A percentile compares a stretch with the other conserved stretches of the same genome.
Conservation (phyloP, 2,329 filamentous ascomycete species). For the Botryotinia convoluta region DNA sequence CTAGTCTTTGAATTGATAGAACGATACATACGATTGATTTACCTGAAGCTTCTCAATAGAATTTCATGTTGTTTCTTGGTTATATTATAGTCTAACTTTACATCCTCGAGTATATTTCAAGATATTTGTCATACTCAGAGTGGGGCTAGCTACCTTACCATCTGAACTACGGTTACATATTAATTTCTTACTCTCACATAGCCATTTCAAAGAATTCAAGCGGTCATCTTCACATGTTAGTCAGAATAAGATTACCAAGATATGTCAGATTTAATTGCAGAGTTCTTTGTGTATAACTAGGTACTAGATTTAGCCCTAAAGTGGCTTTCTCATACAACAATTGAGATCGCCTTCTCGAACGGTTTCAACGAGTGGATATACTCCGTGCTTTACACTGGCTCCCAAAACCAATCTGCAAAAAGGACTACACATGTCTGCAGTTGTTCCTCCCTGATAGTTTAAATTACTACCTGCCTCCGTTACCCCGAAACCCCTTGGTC, state of each 20-base stretch:
- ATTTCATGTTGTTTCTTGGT: background rate
- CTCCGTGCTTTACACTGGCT: background rate
- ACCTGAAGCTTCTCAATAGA: background rate
- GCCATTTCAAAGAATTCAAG: background rate
- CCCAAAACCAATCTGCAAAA: background rate
- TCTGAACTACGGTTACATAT: background rate
- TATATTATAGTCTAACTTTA: accelerated
- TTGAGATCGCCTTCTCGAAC: background rate
- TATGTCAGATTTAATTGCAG: background rate
- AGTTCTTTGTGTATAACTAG: background rate
- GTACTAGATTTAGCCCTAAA: background rate
- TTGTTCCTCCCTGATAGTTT: background rate
- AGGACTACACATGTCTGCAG: background rate
- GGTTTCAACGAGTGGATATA: background rate
- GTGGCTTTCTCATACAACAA: background rate
- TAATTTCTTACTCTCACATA: background rate
- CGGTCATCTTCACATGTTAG: accelerated
- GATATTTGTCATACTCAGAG: accelerated
- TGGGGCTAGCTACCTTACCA: background rate
- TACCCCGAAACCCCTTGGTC: background rate
- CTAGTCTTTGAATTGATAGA: background rate
- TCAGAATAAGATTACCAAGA: background rate
- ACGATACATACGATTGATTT: background rate
- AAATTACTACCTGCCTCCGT: background rate
- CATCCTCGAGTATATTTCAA: background rate